Conservation (phyloP, 805 yeast species). For the Sugiyamaella floridensis region DNA sequence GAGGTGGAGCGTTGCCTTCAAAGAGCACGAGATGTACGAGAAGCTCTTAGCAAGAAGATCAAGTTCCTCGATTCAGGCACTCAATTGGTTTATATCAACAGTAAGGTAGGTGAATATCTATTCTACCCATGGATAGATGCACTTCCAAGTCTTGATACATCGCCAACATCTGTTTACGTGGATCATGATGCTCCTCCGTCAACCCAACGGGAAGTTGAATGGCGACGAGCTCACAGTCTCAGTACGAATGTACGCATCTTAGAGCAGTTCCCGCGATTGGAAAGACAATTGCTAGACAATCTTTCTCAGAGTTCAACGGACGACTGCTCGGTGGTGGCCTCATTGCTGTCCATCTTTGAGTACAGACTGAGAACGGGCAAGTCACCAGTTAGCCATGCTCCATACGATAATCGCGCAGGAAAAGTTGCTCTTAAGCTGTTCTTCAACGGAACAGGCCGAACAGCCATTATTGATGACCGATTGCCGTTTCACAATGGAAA, state of each 20-base stretch:
- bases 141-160: background rate
- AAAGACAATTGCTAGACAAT: constrained; percentile 3
- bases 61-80: constrained; percentile 1
- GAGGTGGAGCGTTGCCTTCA: background rate
- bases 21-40: constrained; percentile 15
- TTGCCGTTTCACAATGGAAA: constrained; percentile 33
- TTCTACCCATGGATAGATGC: constrained; percentile 21
- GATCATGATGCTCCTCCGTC: constrained; percentile 19
- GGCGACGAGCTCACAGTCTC: constrained; percentile 19
- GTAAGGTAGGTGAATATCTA: constrained; percentile 29
- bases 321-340: constrained; percentile 72
- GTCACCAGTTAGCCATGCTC: constrained; percentile 16
- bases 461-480: constrained; percentile 41
- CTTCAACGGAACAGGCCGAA: constrained; percentile 49
- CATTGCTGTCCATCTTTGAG: constrained; percentile 47
- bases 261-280: constrained; percentile 2
- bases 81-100: constrained; percentile 28
- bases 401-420: constrained; percentile 21
- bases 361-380: constrained; percentile 18
- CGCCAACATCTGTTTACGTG: background rate
- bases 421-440: constrained; percentile 37
- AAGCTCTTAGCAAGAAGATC: constrained; percentile 14
- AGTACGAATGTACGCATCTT: constrained; percentile 5
- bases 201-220: constrained; percentile 11
- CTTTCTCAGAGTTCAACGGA: constrained; percentile 29